Conservation (phyloP, 495 filamentous ascomycete genomes). For the Copromyces sp. region DNA sequence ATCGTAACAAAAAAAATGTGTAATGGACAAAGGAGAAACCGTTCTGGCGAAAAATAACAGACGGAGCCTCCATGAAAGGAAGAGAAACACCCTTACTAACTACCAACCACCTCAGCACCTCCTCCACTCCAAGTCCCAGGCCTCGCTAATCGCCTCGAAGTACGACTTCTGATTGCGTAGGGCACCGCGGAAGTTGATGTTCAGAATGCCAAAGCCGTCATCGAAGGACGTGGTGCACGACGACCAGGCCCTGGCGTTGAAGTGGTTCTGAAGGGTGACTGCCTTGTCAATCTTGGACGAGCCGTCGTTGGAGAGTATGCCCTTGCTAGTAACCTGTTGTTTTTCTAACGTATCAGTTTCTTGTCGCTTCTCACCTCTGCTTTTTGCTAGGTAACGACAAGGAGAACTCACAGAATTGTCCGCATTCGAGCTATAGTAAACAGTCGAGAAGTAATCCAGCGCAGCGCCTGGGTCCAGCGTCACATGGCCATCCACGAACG, state of each 20-base stretch:
- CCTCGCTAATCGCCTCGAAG: conserved; percentile 32
- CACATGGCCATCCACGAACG: conserved; percentile 24
- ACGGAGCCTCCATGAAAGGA: neutral
- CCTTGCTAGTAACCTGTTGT: conserved; percentile 16
- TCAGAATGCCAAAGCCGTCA: conserved; percentile 29
- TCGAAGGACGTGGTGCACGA: conserved; percentile 21
- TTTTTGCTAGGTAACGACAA: neutral
- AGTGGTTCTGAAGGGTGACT: conserved; percentile 21
- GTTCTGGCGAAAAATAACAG: neutral
- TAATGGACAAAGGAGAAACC: neutral
- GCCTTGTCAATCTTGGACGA: conserved; percentile 16
- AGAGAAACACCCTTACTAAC: neutral
- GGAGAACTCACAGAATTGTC: conserved; percentile 22
- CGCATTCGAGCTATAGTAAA: conserved; percentile 32
- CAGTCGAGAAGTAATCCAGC: conserved; percentile 28
- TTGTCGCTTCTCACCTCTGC: neutral
- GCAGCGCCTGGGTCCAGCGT: conserved; percentile 23
- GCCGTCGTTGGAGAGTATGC: conserved; percentile 19
- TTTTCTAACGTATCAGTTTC: neutral
- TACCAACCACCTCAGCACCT: conserved; percentile 20
- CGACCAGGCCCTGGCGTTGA: conserved; percentile 26
- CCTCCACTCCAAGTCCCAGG: conserved; percentile 34
- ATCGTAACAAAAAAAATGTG: neutral
- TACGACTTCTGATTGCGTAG: conserved; percentile 26
- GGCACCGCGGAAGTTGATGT: conserved; percentile 36